Percentiles rank a stretch among this genome's conserved stretches.
phyloP scores from a whole-genome alignment of 306 rosid species.

The Cucurbita ficifolia region DNA sequence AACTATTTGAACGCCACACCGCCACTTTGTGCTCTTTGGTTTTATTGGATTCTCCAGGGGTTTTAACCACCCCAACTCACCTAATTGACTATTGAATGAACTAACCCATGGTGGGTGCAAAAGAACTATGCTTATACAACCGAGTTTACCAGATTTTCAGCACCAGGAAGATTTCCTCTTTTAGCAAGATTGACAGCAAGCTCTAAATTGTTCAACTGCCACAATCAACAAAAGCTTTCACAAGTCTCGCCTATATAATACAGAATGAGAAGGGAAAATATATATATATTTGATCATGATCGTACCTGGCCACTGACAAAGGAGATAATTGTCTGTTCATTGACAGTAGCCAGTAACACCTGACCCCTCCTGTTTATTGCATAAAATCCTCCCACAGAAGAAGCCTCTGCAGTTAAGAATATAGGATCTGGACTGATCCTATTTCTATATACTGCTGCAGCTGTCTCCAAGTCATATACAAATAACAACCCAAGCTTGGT shows the following conservation, averaged over 20 bases:
- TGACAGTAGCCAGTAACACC: slow-evolving; percentile 92
- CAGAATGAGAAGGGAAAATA: neutral
- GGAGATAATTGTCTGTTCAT: slow-evolving; percentile 85
- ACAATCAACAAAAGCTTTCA: neutral
- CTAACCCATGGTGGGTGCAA: neutral
- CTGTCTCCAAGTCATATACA: slow-evolving; percentile 96
- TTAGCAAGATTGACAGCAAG: slow-evolving; percentile 97
- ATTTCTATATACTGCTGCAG: slow-evolving; percentile 94
- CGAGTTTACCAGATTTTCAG: slow-evolving; percentile 75
- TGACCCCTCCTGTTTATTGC: slow-evolving; percentile 94
- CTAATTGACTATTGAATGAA: neutral
- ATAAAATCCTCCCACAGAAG: slow-evolving; percentile 84
- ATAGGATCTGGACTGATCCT: slow-evolving; percentile 99
- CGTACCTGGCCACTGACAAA: slow-evolving; percentile 94
- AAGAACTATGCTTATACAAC: neutral
- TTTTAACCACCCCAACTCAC: neutral
- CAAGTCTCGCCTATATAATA: neutral
- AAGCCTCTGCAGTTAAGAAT: slow-evolving; percentile 93
- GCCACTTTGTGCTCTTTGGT: neutral
- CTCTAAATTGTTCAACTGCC: slow-evolving; percentile 90
- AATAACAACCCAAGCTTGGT: slow-evolving; percentile 98
- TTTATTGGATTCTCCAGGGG: neutral
- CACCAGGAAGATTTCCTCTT: slow-evolving; percentile 99
- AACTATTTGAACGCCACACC: neutral
- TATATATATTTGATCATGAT: neutral